These are phyloP conservation scores for Friedmanniomyces endolithicus DNA, from an alignment of 495 filamentous ascomycete genomes.

Conservation along the genomic window DNA sequence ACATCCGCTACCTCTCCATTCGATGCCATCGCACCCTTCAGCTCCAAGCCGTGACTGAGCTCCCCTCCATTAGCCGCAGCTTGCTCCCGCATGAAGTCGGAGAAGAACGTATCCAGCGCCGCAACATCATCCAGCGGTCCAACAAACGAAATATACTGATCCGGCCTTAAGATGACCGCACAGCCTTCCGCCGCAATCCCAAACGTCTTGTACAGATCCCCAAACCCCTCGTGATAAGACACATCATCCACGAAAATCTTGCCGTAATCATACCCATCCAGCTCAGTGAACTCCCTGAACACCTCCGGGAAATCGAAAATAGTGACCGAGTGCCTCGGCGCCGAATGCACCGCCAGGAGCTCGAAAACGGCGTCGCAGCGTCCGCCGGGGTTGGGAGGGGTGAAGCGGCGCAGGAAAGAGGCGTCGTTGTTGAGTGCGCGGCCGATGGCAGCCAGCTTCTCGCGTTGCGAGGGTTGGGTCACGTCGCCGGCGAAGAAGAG, in stretches of 20 bases:
- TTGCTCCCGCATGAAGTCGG: neutral
- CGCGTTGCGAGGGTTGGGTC: conserved; percentile 30
- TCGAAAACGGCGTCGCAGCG: conserved; percentile 42
- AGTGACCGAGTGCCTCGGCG: conserved; percentile 38
- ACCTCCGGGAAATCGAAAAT: conserved; percentile 47
- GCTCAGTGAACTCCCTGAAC: conserved; percentile 44
- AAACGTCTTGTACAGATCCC: conserved; percentile 5
- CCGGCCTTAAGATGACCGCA: conserved; percentile 49
- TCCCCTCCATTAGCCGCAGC: too few relatives aligned
- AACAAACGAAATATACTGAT: conserved; percentile 53
- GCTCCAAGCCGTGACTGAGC: too few relatives aligned
- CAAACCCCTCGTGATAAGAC: conserved; percentile 44
- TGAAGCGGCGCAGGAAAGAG: conserved; percentile 34
- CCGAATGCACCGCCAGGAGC: conserved; percentile 49
- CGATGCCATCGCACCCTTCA: too few relatives aligned
- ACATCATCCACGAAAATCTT: conserved; percentile 54
- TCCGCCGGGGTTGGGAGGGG: conserved; percentile 30
- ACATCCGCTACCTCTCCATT: too few relatives aligned
- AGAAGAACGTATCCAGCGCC: conserved; percentile 12
- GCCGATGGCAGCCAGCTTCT: conserved; percentile 37
- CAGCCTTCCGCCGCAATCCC: conserved; percentile 35
- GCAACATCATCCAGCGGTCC: conserved; percentile 35
- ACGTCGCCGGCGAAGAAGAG: conserved; percentile 56
- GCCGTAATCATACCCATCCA: conserved; percentile 51
- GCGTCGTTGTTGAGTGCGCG: conserved; percentile 27